phyloP scores from a whole-genome alignment of 1,284 basidiomycete genomes.

The Clitocybe nebularis region DNA sequence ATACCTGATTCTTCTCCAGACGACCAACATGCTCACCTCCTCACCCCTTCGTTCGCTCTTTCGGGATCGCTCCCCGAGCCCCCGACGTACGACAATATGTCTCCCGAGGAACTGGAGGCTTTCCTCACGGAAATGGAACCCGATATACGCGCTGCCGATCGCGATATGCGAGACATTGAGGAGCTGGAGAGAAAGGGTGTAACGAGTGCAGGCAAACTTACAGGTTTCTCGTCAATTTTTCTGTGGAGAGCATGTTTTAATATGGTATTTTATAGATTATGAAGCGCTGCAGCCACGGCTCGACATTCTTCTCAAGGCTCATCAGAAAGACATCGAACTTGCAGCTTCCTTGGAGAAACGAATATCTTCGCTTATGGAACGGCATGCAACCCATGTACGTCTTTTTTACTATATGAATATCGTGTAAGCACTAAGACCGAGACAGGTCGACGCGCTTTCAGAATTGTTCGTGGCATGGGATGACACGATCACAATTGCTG shows the following conservation, averaged over 20 bases:
- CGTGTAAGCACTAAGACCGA: neutral
- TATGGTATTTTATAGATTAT: slow-evolving; percentile 40
- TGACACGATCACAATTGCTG: slow-evolving; percentile 60
- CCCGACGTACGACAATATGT: slow-evolving; percentile 60
- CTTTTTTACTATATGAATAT: neutral
- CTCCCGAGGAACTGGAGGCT: slow-evolving; percentile 61
- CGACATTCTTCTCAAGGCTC: slow-evolving; percentile 48
- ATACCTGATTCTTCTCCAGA: slow-evolving; percentile 38
- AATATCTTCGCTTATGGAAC: slow-evolving; percentile 58
- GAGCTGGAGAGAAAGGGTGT: slow-evolving; percentile 65
- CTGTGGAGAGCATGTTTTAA: neutral
- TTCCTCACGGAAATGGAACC: slow-evolving; percentile 73
- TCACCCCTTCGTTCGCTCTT: slow-evolving; percentile 70
- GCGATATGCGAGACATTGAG: slow-evolving; percentile 74
- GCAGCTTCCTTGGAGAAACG: slow-evolving; percentile 60
- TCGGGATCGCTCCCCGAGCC: slow-evolving; percentile 51
- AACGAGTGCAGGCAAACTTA: slow-evolving; percentile 64
- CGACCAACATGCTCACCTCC: slow-evolving; percentile 66
- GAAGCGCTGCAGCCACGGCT: slow-evolving; percentile 61
- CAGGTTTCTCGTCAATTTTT: slow-evolving; percentile 35
- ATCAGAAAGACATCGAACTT: slow-evolving; percentile 52
- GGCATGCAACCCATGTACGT: slow-evolving; percentile 64
- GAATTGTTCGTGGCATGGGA: slow-evolving; percentile 82
- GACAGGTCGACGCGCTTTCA: slow-evolving; percentile 69
- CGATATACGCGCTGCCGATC: slow-evolving; percentile 74